These are phyloP conservation scores for Gossypium gossypioides DNA, from an alignment of 441 rosid genomes.

Conservation along the genomic window DNA sequence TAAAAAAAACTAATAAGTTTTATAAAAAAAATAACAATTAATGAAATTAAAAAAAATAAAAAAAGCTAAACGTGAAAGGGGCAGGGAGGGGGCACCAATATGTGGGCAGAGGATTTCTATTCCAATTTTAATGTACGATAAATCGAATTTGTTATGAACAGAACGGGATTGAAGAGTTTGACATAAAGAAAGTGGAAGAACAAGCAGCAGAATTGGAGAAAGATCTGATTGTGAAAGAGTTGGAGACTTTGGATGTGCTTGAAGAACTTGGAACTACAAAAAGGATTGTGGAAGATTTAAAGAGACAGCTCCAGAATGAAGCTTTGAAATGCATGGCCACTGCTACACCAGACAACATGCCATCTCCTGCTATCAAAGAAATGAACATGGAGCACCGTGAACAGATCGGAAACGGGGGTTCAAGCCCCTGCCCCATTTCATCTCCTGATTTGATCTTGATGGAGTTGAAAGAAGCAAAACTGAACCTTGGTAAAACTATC, in stretches of 20 bases:
- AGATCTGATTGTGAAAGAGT: constrained; percentile 80
- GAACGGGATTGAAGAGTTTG: constrained; percentile 52
- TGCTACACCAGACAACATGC: constrained; percentile 19
- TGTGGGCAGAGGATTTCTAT: too few relatives aligned
- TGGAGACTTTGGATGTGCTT: constrained; percentile 76
- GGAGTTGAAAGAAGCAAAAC: constrained; percentile 75
- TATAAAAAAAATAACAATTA: too few relatives aligned
- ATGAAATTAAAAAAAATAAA: too few relatives aligned
- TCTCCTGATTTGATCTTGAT: constrained; percentile 70
- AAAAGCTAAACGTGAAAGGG: too few relatives aligned
- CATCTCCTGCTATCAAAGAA: constrained; percentile 47
- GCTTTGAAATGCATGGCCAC: constrained; percentile 48
- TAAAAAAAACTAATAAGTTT: too few relatives aligned
- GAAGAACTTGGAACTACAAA: constrained; percentile 86
- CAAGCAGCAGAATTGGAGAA: constrained; percentile 79
- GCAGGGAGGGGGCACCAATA: too few relatives aligned
- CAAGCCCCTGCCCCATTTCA: constrained; percentile 36
- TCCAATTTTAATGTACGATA: neutral
- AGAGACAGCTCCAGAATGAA: constrained; percentile 78
- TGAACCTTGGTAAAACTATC: constrained; percentile 74
- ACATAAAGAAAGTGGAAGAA: constrained; percentile 81
- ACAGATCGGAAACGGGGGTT: constrained; percentile 17
- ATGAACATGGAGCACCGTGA: constrained; percentile 45
- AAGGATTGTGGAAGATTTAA: constrained; percentile 69
- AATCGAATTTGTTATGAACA: constrained; percentile 3